Conservation (phyloP, 495 filamentous ascomycete species). For the Daldinia vernicosa region DNA sequence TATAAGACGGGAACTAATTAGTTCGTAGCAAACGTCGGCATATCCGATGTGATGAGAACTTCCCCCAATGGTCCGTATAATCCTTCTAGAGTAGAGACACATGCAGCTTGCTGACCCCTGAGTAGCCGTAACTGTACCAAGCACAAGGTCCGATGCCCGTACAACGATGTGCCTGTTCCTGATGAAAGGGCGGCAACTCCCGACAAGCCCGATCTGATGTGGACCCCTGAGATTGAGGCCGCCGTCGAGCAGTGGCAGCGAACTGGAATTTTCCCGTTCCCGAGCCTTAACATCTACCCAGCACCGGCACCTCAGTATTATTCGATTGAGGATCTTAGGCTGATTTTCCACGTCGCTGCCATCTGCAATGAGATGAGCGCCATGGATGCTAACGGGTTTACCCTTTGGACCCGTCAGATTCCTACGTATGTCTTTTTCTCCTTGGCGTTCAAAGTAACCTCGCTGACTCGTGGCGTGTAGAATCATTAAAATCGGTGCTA, state of each 20-base stretch:
- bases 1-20: conserved; percentile 34
- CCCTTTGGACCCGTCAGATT: conserved; percentile 90
- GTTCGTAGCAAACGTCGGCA: conserved; percentile 80
- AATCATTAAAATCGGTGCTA: conserved; percentile 82
- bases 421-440: conserved; percentile 73
- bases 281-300: conserved; percentile 76
- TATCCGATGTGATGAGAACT: conserved; percentile 97
- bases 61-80: conserved; percentile 87
- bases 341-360: conserved; percentile 90
- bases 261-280: conserved; percentile 88
- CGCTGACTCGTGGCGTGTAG: conserved; percentile 60
- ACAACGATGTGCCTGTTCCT: conserved; percentile 80
- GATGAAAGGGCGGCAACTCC: conserved; percentile 72
- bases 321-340: conserved; percentile 78
- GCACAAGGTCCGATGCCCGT: conserved; percentile 97
- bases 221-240: conserved; percentile 82
- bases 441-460: not conserved
- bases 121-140: conserved; percentile 95
- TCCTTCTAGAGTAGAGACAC: not conserved
- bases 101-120: conserved; percentile 44
- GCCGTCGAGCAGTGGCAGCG: conserved; percentile 84
- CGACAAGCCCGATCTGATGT: conserved; percentile 79
- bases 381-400: conserved; percentile 79
- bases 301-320: conserved; percentile 70
- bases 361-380: conserved; percentile 83